These are phyloP conservation scores for Gossypium rotundifolium DNA, from an alignment of 345 rosid genomes.

Conservation along the genomic window DNA sequence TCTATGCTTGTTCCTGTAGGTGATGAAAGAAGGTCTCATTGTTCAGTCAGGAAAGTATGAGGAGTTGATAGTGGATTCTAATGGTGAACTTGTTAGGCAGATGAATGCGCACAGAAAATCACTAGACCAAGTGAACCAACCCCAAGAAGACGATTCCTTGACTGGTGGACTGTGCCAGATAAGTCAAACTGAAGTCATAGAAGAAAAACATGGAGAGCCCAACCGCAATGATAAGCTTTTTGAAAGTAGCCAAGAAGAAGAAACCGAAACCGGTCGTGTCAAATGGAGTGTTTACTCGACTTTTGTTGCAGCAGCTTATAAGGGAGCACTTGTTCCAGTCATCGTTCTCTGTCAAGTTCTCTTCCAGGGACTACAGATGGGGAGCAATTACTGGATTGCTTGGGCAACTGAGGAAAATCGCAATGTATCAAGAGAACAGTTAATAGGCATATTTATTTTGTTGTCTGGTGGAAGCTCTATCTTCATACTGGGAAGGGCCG, in stretches of 20 bases:
- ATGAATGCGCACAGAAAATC: conserved; percentile 64
- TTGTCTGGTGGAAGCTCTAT: conserved; percentile 63
- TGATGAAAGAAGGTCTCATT: conserved; percentile 55
- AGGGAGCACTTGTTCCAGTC: conserved; percentile 45
- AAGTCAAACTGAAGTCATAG: conserved; percentile 37
- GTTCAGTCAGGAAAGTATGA: conserved; percentile 59
- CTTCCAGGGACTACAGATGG: conserved; percentile 65
- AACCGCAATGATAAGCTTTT: conserved; percentile 11
- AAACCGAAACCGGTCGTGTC: conserved; percentile 50
- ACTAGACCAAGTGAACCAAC: conserved; percentile 41
- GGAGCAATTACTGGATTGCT: conserved; percentile 73
- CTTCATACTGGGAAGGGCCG: conserved; percentile 60
- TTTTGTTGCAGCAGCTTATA: conserved; percentile 43
- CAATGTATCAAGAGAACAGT: conserved; percentile 24
- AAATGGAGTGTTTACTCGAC: conserved; percentile 59
- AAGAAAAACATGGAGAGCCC: conserved; percentile 26
- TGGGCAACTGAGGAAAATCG: conserved; percentile 49
- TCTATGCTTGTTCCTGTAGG: conserved; percentile 25
- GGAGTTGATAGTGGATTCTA: conserved; percentile 41
- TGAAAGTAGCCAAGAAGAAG: conserved; percentile 36
- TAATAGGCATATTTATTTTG: conserved; percentile 45
- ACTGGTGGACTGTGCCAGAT: conserved; percentile 13
- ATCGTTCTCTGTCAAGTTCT: conserved; percentile 45
- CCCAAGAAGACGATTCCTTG: conserved; percentile 15
- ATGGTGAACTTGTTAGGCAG: conserved; percentile 61